phyloP scores from a whole-genome alignment of 176 grass and related monocot genomes.

The Paspalum notatum region DNA sequence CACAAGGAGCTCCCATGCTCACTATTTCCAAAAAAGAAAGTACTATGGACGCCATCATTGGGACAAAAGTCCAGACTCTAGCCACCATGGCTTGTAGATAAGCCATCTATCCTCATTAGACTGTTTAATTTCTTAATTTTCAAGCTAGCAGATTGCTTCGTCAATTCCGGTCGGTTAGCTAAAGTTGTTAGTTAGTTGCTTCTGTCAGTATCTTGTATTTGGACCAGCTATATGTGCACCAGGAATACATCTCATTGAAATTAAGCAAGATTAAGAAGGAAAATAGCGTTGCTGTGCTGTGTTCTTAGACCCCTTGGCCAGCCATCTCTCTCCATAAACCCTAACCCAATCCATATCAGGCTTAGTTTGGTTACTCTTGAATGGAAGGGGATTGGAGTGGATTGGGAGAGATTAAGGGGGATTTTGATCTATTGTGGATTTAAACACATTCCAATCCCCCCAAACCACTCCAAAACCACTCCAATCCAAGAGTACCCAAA shows the following conservation, averaged over 20 bases:
- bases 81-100: not conserved
- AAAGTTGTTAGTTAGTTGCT: not conserved
- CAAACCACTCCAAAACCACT: too few species aligned
- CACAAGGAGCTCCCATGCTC: not conserved
- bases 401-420: too few species aligned
- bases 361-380: too few species aligned
- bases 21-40: not conserved
- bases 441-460: too few species aligned
- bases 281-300: not conserved
- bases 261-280: not conserved
- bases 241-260: not conserved
- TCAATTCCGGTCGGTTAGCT: not conserved
- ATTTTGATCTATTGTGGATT: too few species aligned
- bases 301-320: not conserved
- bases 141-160: not conserved
- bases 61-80: not conserved
- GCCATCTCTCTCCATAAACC: not conserved
- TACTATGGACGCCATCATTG: not conserved
- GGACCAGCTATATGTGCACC: not conserved
- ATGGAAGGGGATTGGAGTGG: too few species aligned
- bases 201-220: not conserved
- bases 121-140: not conserved
- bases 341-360: not conserved
- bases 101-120: not conserved
- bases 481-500: too few species aligned